Evolutionary conservation across 1,284 basidiomycete genomes (phyloP).

Genomic region (Filobasidium uniguttulatum): DNA sequence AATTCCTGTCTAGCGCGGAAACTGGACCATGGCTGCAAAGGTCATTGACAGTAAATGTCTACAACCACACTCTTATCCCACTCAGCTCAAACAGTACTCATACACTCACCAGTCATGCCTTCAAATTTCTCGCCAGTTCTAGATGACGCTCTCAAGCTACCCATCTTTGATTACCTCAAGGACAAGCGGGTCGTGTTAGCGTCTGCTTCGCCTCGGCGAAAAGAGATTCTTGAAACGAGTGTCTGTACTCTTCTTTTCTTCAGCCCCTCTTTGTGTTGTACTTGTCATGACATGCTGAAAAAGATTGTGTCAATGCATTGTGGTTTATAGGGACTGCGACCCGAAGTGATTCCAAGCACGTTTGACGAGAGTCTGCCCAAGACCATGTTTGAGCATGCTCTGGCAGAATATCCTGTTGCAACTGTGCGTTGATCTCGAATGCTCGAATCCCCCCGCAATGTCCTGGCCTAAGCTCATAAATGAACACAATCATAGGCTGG

Average conservation of each 20-base stretch:
- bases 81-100: no score
- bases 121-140: conserved; percentile 41
- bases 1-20: no score
- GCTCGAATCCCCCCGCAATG: background rate
- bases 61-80: no score
- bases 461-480: background rate
- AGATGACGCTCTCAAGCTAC: conserved; percentile 54
- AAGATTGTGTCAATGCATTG: background rate
- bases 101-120: conserved; percentile 1
- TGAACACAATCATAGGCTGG: conserved; percentile 41
- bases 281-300: conserved; percentile 17
- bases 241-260: conserved; percentile 40
- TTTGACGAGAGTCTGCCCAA: conserved; percentile 72
- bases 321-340: conserved; percentile 60
- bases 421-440: conserved; percentile 44
- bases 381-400: conserved; percentile 51
- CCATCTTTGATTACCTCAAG: conserved; percentile 56
- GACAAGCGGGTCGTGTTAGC: conserved; percentile 66
- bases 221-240: conserved; percentile 65
- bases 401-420: conserved; percentile 85
- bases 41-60: no score
- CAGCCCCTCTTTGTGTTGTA: conserved; percentile 21
- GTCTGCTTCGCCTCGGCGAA: conserved; percentile 68
- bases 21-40: no score
- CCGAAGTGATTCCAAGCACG: conserved; percentile 75